phyloP scores from a whole-genome alignment of 1,284 basidiomycete species.

The Sporisorium exsertum region DNA sequence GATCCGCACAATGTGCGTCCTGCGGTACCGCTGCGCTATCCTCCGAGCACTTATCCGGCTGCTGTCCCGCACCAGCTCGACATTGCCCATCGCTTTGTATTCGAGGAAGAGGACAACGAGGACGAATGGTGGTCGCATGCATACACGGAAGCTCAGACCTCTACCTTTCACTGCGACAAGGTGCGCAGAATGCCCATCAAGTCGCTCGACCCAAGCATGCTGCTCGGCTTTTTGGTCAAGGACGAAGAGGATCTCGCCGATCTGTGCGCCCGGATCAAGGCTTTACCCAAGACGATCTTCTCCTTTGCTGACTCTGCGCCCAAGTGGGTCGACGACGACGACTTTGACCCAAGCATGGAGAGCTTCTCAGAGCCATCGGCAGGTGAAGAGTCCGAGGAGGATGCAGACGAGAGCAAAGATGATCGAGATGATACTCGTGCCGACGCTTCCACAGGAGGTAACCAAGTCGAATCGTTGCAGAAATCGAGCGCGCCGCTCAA shows the following conservation, averaged over 20 bases:
- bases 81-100: conserved; percentile 16
- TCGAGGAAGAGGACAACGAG: conserved; percentile 29
- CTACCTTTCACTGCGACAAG: conserved; percentile 92
- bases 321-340: conserved; percentile 82
- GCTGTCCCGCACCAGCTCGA: conserved; percentile 31
- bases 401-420: conserved; percentile 11
- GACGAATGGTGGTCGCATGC: conserved; percentile 75
- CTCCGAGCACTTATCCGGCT: conserved; percentile 70
- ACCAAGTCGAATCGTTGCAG: neutral
- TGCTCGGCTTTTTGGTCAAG: conserved; percentile 88
- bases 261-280: conserved; percentile 75
- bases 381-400: conserved; percentile 30
- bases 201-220: conserved; percentile 95
- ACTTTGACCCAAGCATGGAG: conserved; percentile 78
- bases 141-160: conserved; percentile 77
- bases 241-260: conserved; percentile 86
- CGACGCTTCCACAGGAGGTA: neutral
- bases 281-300: conserved; percentile 66
- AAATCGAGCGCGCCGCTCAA: neutral
- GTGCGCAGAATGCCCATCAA: conserved; percentile 91
- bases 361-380: conserved; percentile 56
- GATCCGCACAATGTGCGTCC: conserved; percentile 92
- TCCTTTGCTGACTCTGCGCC: conserved; percentile 79
- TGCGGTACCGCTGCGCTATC: conserved; percentile 79
- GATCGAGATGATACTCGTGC: neutral